These are phyloP conservation scores for Prunus fruticosa DNA, from an alignment of 306 rosid genomes.

Conservation along the genomic window DNA sequence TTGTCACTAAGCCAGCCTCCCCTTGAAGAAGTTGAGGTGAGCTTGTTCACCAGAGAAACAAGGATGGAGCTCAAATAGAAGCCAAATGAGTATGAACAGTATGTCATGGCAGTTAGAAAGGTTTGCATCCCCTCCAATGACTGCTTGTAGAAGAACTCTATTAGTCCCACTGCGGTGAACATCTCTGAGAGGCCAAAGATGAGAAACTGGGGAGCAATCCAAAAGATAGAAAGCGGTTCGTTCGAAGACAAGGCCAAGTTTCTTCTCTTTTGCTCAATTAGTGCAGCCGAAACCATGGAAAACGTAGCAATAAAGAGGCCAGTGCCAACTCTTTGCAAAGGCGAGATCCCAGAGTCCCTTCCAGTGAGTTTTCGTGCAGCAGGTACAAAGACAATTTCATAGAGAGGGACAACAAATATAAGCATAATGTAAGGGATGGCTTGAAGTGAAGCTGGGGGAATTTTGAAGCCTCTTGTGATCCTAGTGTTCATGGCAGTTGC, in stretches of 20 bases:
- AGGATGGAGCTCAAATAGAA: constrained; percentile 59
- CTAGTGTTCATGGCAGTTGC: constrained; percentile 48
- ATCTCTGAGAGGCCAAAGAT: constrained; percentile 58
- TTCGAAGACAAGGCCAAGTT: constrained; percentile 9
- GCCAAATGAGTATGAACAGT: constrained; percentile 63
- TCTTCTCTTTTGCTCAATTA: constrained; percentile 49
- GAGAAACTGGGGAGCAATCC: constrained; percentile 60
- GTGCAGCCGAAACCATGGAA: constrained; percentile 61
- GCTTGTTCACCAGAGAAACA: constrained; percentile 49
- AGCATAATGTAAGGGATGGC: constrained; percentile 58
- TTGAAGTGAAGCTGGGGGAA: constrained; percentile 73
- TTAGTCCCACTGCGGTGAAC: constrained; percentile 58
- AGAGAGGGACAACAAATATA: constrained; percentile 53
- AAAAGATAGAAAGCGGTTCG: constrained; percentile 40
- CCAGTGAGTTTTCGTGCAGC: constrained; percentile 41
- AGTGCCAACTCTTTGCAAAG: constrained; percentile 50
- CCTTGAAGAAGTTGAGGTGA: constrained; percentile 22
- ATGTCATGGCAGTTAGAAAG: constrained; percentile 59
- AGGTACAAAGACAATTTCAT: constrained; percentile 53
- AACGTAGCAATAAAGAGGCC: constrained; percentile 57
- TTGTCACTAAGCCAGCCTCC: constrained; percentile 57
- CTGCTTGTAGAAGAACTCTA: constrained; percentile 62
- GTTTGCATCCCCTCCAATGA: constrained; percentile 60
- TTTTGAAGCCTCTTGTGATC: constrained; percentile 35
- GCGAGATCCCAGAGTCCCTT: constrained; percentile 47